Evolutionary conservation across 73 alveolate species (phyloP).

Genomic region (Durusdinium trenchii): DNA sequence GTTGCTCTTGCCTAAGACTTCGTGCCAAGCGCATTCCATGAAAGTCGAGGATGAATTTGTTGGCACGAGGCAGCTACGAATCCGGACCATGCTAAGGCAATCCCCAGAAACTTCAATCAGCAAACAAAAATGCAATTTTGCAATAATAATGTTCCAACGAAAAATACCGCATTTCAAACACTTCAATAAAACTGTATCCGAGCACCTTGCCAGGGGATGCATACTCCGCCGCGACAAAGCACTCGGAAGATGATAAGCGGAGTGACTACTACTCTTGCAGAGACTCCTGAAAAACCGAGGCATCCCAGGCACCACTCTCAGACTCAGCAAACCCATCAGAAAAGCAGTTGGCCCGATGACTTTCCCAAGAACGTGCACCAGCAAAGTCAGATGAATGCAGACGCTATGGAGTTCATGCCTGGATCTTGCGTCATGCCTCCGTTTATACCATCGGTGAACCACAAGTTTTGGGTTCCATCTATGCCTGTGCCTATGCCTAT

Average conservation of each 20-base stretch:
- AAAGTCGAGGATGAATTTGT: too few species aligned
- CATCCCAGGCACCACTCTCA: not conserved
- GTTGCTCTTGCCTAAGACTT: too few species aligned
- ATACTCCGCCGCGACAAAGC: conserved; percentile 14
- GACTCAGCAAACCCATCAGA: not conserved
- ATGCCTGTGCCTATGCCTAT: not conserved
- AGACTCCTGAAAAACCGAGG: conserved; percentile 32
- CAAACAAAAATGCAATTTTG: not conserved
- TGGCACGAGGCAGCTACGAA: too few species aligned
- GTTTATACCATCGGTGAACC: conserved; percentile 11
- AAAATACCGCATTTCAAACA: too few species aligned
- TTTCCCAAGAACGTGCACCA: not conserved
- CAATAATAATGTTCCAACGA: not conserved
- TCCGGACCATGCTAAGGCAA: not conserved
- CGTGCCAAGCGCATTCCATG: too few species aligned
- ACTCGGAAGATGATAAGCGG: not conserved
- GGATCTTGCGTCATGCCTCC: conserved; percentile 18
- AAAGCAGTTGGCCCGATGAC: not conserved
- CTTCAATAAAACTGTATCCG: too few species aligned
- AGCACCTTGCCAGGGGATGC: not conserved
- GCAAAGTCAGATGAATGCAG: not conserved
- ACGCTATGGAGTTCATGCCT: conserved; percentile 35
- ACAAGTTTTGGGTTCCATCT: not conserved
- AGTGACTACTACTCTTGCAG: not conserved
- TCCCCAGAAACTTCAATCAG: not conserved